These are phyloP conservation scores for Funneliformis geosporum DNA, from an alignment of 192 early-diverging fungal genomes.

Conservation along the genomic window DNA sequence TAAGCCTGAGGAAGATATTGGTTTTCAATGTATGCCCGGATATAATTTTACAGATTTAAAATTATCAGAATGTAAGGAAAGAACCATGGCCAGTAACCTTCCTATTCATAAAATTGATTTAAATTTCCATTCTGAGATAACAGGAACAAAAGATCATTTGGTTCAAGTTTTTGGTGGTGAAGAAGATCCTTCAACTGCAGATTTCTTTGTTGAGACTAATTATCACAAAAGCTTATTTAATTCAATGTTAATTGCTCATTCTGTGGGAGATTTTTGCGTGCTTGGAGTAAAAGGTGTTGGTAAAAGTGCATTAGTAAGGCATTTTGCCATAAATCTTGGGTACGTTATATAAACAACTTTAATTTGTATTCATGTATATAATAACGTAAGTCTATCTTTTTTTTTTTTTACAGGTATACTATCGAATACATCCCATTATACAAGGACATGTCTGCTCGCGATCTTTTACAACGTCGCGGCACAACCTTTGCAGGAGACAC, in stretches of 20 bases:
- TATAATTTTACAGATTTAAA: constrained; percentile 46
- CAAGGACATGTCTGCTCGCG: constrained; percentile 80
- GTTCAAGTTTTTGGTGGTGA: constrained; percentile 46
- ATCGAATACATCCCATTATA: constrained; percentile 74
- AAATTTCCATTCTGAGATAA: constrained; percentile 28
- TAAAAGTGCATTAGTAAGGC: constrained; percentile 66
- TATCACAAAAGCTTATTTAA: constrained; percentile 53
- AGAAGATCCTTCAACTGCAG: constrained; percentile 45
- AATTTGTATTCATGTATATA: background rate
- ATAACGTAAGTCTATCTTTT: background rate
- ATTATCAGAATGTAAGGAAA: constrained; percentile 24
- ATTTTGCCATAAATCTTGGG: constrained; percentile 55
- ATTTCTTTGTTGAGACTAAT: constrained; percentile 61
- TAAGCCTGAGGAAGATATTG: constrained; percentile 15
- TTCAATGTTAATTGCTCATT: constrained; percentile 59
- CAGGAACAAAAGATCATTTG: constrained; percentile 14
- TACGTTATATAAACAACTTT: constrained; percentile 7
- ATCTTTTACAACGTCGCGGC: constrained; percentile 72
- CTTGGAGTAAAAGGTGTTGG: constrained; percentile 75
- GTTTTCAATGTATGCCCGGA: constrained; percentile 48
- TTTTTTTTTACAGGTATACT: constrained; percentile 53
- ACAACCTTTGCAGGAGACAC: constrained; percentile 74
- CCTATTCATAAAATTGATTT: constrained; percentile 40
- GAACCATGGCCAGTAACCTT: constrained; percentile 40
- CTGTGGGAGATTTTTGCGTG: constrained; percentile 67